A percentile compares a stretch with the other conserved stretches of the same genome.
These are phyloP conservation scores for Rhododendron williamsianum DNA, from an alignment of 148 eudicot genomes.

Conservation along the genomic window DNA sequence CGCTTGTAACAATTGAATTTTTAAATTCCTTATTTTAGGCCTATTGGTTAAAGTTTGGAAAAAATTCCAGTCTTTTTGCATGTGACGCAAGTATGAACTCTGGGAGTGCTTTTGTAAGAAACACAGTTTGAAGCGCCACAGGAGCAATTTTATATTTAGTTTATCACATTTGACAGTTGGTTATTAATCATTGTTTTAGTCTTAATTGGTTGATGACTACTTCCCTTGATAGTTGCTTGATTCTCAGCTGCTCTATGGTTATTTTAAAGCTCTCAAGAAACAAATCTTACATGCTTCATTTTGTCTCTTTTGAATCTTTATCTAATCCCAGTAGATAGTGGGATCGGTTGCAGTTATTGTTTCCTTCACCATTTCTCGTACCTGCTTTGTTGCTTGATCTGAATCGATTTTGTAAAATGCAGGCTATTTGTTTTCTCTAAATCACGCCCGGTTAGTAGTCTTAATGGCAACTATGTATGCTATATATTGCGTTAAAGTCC, in stretches of 20 bases:
- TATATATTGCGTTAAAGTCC: slow-evolving; percentile 71
- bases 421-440: slow-evolving; percentile 94
- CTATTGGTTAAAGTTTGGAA: too few species aligned
- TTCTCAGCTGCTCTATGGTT: background rate
- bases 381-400: background rate
- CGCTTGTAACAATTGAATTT: background rate
- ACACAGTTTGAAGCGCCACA: background rate
- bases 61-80: background rate
- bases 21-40: background rate
- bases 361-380: slow-evolving; percentile 3
- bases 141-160: background rate
- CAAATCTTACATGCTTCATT: background rate
- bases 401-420: slow-evolving; percentile 20
- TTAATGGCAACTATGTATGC: slow-evolving; percentile 75
- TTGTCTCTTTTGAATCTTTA: background rate
- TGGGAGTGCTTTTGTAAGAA: background rate
- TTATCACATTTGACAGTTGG: background rate
- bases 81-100: background rate
- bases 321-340: background rate
- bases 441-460: slow-evolving; percentile 90
- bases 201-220: background rate
- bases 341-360: background rate
- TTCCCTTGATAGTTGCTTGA: background rate
- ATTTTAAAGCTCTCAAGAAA: slow-evolving; percentile 5
- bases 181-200: background rate